These are phyloP conservation scores for Zasmidium angulare DNA, from an alignment of 2,329 filamentous ascomycete genomes.

Conservation along the genomic window DNA sequence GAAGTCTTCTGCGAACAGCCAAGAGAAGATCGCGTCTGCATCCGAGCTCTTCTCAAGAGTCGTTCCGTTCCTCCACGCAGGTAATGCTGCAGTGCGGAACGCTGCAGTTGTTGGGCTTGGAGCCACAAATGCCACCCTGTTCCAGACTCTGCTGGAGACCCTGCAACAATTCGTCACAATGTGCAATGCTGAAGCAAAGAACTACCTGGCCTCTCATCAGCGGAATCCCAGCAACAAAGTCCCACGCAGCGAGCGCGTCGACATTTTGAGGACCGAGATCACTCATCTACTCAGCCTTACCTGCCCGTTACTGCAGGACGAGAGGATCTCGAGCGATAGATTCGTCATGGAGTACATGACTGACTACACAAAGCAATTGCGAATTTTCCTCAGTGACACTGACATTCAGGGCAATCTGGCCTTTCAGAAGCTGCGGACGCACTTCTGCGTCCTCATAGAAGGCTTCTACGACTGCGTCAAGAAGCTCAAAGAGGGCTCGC, in stretches of 20 bases:
- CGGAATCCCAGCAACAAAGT: slow-evolving; percentile 75
- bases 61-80: slow-evolving; percentile 79
- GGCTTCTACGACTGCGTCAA: slow-evolving; percentile 91
- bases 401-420: slow-evolving; percentile 95
- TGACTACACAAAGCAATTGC: slow-evolving; percentile 85
- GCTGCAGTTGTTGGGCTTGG: slow-evolving; percentile 90
- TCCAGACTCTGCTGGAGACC: slow-evolving; percentile 84
- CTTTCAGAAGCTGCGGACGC: slow-evolving; percentile 84
- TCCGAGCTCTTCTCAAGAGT: slow-evolving; percentile 87
- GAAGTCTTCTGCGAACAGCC: slow-evolving; percentile 60
- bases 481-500: slow-evolving; percentile 75
- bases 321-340: slow-evolving; percentile 72
- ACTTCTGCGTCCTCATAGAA: slow-evolving; percentile 93
- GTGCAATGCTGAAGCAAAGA: slow-evolving; percentile 85
- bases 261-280: slow-evolving; percentile 86
- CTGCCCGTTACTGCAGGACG: slow-evolving; percentile 73
- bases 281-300: slow-evolving; percentile 96
- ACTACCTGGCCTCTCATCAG: slow-evolving; percentile 73
- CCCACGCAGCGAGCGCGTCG: slow-evolving; percentile 77
- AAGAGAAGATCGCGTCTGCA: slow-evolving; percentile 83
- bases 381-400: slow-evolving; percentile 90
- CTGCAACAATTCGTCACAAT: slow-evolving; percentile 81
- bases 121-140: slow-evolving; percentile 92
- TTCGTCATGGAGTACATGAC: slow-evolving; percentile 89
- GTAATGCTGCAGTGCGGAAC: slow-evolving; percentile 77